phyloP scores from a whole-genome alignment of 768 basidiomycete genomes.

The Termitomyces sp. region DNA sequence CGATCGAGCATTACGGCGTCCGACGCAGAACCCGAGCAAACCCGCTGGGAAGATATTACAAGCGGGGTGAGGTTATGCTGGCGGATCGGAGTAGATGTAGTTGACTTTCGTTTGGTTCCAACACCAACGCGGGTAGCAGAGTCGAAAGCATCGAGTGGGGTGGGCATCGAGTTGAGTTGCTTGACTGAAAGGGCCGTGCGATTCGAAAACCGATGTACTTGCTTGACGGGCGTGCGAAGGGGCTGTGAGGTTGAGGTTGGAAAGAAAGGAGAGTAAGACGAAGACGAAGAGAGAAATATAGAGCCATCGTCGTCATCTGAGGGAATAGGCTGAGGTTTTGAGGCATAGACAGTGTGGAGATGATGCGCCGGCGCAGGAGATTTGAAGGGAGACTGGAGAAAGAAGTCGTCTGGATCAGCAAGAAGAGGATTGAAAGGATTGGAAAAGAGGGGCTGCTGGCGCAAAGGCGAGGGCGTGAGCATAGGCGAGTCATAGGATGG shows the following conservation, averaged over 20 bases:
- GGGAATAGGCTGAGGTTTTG: conserved; percentile 40
- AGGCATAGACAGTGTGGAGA: conserved; percentile 29
- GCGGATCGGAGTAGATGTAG: conserved; percentile 53
- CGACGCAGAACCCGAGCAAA: conserved; percentile 29
- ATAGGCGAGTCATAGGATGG: conserved; percentile 52
- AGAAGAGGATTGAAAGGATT: conserved; percentile 21
- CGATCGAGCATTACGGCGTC: conserved; percentile 43
- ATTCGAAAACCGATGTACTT: conserved; percentile 33
- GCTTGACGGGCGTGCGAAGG: conserved; percentile 61
- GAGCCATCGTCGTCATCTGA: conserved; percentile 56
- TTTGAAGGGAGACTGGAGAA: conserved; percentile 51
- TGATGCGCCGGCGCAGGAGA: conserved; percentile 39
- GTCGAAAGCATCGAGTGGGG: conserved; percentile 19
- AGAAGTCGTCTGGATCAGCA: conserved; percentile 46
- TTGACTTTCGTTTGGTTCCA: conserved; percentile 69
- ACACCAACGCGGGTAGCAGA: conserved; percentile 33
- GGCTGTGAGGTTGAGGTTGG: conserved; percentile 44
- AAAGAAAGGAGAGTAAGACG: conserved; percentile 39
- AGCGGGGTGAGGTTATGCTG: conserved; percentile 47
- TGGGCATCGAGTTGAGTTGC: conserved; percentile 28
- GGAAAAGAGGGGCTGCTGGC: conserved; percentile 40
- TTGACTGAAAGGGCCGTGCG: conserved; percentile 41
- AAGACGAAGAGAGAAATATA: conserved; percentile 52
- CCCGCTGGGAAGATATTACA: conserved; percentile 38
- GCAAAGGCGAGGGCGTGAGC: conserved; percentile 63